Conservation (phyloP, 768 basidiomycete genomes). For the Russula emetica region DNA sequence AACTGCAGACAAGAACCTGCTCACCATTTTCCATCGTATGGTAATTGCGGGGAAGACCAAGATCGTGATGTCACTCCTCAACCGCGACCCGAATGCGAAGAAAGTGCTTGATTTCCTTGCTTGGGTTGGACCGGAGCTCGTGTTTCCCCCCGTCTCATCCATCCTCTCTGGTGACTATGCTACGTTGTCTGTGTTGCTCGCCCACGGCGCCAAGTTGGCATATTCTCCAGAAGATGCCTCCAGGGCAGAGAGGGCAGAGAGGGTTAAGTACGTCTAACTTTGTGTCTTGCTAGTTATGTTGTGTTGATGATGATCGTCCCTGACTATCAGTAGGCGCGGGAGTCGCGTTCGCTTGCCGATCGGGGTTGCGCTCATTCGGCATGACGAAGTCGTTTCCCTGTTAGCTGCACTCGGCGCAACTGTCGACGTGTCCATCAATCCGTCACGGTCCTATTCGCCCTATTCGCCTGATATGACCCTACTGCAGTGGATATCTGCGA, state of each 20-base stretch:
- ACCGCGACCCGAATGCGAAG: slow-evolving; percentile 34
- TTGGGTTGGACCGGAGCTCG: slow-evolving; percentile 7
- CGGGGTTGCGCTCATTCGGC: slow-evolving; percentile 30
- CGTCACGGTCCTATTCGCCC: no score
- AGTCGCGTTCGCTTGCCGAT: slow-evolving; percentile 28
- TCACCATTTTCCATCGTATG: slow-evolving; percentile 35
- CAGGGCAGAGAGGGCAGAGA: slow-evolving; percentile 28
- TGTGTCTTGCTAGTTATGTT: background rate
- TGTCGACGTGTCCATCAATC: slow-evolving; percentile 21
- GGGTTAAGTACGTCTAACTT: slow-evolving; percentile 23
- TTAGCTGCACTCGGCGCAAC: slow-evolving; percentile 33
- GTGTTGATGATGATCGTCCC: background rate
- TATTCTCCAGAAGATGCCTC: slow-evolving; percentile 32
- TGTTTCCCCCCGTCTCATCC: slow-evolving; percentile 33
- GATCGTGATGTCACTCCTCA: slow-evolving; percentile 32
- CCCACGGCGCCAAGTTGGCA: slow-evolving; percentile 32
- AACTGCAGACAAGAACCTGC: slow-evolving; percentile 31
- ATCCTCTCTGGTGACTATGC: slow-evolving; percentile 31
- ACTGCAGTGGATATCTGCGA: slow-evolving; percentile 29
- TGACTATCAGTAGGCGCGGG: background rate
- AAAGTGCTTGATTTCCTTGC: slow-evolving; percentile 32
- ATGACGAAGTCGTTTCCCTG: slow-evolving; percentile 32
- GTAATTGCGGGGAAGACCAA: slow-evolving; percentile 29
- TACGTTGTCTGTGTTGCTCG: slow-evolving; percentile 33
- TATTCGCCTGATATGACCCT: slow-evolving; percentile 11